phyloP scores from a whole-genome alignment of 495 filamentous ascomycete species.

The Xylaria curta region DNA sequence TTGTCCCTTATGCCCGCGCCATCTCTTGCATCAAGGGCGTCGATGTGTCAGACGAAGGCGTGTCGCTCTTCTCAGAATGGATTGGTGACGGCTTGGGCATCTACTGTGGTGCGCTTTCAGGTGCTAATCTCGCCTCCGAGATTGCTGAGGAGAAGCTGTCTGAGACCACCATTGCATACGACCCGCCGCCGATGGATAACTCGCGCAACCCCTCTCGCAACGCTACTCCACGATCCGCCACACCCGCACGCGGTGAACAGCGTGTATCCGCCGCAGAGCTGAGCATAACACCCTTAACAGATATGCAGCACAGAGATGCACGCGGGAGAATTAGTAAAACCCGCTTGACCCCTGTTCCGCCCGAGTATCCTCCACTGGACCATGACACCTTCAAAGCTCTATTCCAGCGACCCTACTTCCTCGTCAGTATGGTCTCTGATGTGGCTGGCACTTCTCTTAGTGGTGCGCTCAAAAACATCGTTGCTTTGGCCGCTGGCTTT shows the following conservation, averaged over 20 bases:
- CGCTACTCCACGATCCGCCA: constrained; percentile 67
- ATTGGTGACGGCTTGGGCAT: constrained; percentile 90
- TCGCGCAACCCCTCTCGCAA: constrained; percentile 72
- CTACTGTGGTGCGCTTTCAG: constrained; percentile 95
- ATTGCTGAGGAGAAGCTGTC: constrained; percentile 95
- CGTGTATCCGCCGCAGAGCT: constrained; percentile 61
- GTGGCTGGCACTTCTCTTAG: constrained; percentile 95
- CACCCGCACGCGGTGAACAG: constrained; percentile 46
- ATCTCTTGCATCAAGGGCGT: constrained; percentile 99
- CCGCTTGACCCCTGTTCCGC: constrained; percentile 73
- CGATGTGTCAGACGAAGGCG: constrained; percentile 80
- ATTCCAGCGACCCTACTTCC: constrained; percentile 98
- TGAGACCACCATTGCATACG: constrained; percentile 96
- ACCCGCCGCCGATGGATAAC: constrained; percentile 82
- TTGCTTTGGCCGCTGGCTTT: constrained; percentile 93
- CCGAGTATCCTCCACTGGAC: constrained; percentile 80
- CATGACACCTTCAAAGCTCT: constrained; percentile 79
- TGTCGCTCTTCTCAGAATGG: constrained; percentile 90
- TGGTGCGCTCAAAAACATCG: constrained; percentile 96
- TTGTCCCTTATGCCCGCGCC: constrained; percentile 88
- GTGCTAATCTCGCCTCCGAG: constrained; percentile 96
- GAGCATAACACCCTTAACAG: constrained; percentile 53
- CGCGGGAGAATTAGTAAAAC: constrained; percentile 66
- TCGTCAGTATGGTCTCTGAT: constrained; percentile 88
- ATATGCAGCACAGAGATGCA: constrained; percentile 66